Base-by-base conservation (phyloP, 1,139 yeast genomes). In the Nakaseomyces delphensis region DNA sequence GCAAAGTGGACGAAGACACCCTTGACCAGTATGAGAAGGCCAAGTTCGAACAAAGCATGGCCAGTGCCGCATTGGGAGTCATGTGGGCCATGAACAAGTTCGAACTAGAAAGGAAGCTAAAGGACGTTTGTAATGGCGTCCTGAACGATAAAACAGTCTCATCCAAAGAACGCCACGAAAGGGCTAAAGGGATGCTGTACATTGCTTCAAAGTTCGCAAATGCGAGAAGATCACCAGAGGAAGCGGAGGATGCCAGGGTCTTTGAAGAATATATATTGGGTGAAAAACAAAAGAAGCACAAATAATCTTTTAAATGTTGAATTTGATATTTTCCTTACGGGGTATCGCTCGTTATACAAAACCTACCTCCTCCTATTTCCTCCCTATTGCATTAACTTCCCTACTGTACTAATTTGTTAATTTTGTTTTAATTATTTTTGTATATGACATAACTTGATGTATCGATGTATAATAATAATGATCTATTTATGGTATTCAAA, bases 21-120 rank as follows among this genome's bases (percentile, higher is more conserved):
- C 67, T 67, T 48, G 81, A 76, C 50, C 66, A 66, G 39, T 66
- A 67, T 45, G 72, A 74, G 55, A 74, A 74, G 49, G 80, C 76
- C 5, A 82, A 79, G 55, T 72, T 75, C 56, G 86, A 81, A 56
- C 69, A 81, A 43, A 65, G 73, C 28, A 73, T 81, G 62, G 79
- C 83, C 3, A 91, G 93, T 21, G 82, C 83, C 59, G 70, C 83
- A 42, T 69, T 83, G 44, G 83, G 82, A 14, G 79, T 85, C 8
- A 86, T 84, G 18, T 83, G 94, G 94, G 83, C 82, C 1, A 71
- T 83, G 33, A 77, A 86, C 13, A 81, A 79, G 54, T 82, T 76
- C 56, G 94, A 83, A 62, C 77, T 82, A 38, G 78, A 80, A 38
- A 75, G 79, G 21, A 74, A 81, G 5, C 64, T 83, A 51, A 76